Evolutionary conservation across 2,329 filamentous ascomycete genomes (phyloP).

Genomic region (Fusarium buharicum): DNA sequence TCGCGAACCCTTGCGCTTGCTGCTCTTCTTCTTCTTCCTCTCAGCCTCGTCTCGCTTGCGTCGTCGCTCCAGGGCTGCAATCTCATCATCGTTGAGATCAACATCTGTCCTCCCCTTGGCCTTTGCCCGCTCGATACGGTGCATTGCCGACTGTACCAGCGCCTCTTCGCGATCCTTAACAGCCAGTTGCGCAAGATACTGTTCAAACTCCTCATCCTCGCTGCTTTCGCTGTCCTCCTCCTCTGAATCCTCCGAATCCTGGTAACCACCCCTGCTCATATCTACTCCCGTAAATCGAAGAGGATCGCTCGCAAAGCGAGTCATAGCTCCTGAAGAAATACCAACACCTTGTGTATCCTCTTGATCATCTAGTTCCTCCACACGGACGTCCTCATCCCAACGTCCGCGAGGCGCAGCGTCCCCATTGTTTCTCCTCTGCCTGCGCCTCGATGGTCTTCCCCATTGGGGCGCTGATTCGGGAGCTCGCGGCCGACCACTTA

Average conservation of each 20-base stretch:
- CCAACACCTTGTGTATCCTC: constrained; percentile 63
- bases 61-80: constrained; percentile 80
- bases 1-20: constrained; percentile 58
- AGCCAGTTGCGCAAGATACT: constrained; percentile 66
- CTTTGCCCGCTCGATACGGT: constrained; percentile 81
- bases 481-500: constrained; percentile 99
- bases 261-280: constrained; percentile 57
- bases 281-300: constrained; percentile 70
- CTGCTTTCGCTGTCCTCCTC: constrained; percentile 51
- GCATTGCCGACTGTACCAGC: constrained; percentile 80
- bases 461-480: constrained; percentile 91
- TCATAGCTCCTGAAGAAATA: constrained; percentile 57
- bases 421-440: constrained; percentile 70
- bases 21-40: constrained; percentile 47
- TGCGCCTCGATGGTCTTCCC: constrained; percentile 99
- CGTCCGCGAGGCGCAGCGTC: constrained; percentile 54
- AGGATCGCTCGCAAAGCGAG: constrained; percentile 68
- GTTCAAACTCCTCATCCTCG: constrained; percentile 53
- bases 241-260: constrained; percentile 47
- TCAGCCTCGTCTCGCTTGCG: constrained; percentile 64
- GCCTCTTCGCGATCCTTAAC: constrained; percentile 76
- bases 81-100: constrained; percentile 80
- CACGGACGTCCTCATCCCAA: constrained; percentile 53
- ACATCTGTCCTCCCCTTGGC: constrained; percentile 81
- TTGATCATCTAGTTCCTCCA: constrained; percentile 75